Percentiles rank a stretch among this genome's conserved stretches.
Evolutionary conservation across 805 yeast species (phyloP).

Genomic region (Blastobotrys americana): DNA sequence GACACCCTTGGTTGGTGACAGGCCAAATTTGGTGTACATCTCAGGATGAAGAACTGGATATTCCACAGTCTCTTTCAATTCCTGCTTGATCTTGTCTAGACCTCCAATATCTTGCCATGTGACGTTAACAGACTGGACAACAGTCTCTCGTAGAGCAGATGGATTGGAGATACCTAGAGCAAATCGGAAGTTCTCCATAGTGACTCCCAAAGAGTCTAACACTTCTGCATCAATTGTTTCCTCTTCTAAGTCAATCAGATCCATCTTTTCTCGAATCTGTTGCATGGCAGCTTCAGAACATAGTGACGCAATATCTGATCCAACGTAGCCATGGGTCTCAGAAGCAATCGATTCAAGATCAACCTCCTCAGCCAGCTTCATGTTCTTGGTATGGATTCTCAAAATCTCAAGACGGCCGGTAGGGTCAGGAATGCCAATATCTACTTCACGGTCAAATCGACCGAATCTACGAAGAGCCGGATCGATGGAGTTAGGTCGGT

Average conservation of each 20-base stretch:
- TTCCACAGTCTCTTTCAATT: conserved; percentile 97
- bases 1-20: conserved; percentile 97
- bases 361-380: conserved; percentile 93
- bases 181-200: conserved; percentile 97
- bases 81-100: conserved; percentile 89
- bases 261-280: conserved; percentile 99
- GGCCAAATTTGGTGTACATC: conserved; percentile 95
- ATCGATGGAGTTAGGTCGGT: conserved; percentile 79
- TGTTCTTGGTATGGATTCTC: conserved; percentile 96
- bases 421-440: conserved; percentile 93
- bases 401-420: conserved; percentile 95
- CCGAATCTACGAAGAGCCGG: conserved; percentile 83
- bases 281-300: conserved; percentile 99
- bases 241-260: conserved; percentile 88
- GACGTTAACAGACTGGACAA: conserved; percentile 95
- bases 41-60: conserved; percentile 99
- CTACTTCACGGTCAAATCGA: conserved; percentile 80
- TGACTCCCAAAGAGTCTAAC: conserved; percentile 91
- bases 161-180: conserved; percentile 98
- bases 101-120: conserved; percentile 99
- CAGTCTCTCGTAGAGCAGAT: conserved; percentile 98
- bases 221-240: conserved; percentile 97
- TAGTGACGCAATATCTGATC: conserved; percentile 96
- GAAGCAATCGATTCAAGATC: conserved; percentile 93
- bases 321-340: conserved; percentile 99